Evolutionary conservation across 2,329 filamentous ascomycete genomes (phyloP).

Genomic region (Fusarium coicis): DNA sequence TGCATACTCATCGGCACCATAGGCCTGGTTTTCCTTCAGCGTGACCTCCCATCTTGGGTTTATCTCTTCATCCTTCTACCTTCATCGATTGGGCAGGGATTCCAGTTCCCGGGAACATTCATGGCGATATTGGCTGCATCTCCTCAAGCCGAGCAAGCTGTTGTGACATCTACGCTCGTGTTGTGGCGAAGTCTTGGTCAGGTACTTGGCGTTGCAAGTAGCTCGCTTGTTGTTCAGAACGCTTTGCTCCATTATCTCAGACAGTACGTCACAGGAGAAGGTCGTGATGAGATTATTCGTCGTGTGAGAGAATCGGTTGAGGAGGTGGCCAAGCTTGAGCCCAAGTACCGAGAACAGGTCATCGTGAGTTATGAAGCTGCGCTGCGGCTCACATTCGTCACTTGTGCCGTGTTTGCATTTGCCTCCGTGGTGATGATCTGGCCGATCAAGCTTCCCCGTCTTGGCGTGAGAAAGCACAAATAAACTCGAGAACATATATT

Average conservation of each 20-base stretch:
- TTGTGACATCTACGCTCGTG: constrained; percentile 75
- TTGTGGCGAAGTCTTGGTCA: constrained; percentile 77
- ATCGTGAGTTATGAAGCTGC: constrained; percentile 65
- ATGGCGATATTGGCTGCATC: constrained; percentile 71
- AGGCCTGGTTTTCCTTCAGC: constrained; percentile 60
- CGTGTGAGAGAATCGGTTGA: constrained; percentile 65
- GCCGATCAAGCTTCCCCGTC: constrained; percentile 64
- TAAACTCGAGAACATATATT: background rate
- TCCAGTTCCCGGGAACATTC: constrained; percentile 72
- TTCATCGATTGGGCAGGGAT: constrained; percentile 67
- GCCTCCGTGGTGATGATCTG: constrained; percentile 60
- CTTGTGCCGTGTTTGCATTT: constrained; percentile 58
- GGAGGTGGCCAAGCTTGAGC: constrained; percentile 58
- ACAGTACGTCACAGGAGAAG: constrained; percentile 65
- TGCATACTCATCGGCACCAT: constrained; percentile 62
- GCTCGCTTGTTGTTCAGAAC: constrained; percentile 80
- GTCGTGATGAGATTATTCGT: constrained; percentile 66
- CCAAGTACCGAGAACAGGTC: constrained; percentile 63
- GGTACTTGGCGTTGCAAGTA: constrained; percentile 78
- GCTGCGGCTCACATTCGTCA: constrained; percentile 59
- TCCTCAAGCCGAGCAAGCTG: constrained; percentile 70
- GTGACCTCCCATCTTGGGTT: constrained; percentile 60
- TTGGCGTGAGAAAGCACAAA: constrained; percentile 55
- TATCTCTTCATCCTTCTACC: constrained; percentile 70
- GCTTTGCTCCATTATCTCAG: constrained; percentile 70